Percentiles rank a stretch among this genome's conserved stretches.
Conservation (phyloP, 208 protist genomes). For the Kentomonas sorsogonicus region DNA sequence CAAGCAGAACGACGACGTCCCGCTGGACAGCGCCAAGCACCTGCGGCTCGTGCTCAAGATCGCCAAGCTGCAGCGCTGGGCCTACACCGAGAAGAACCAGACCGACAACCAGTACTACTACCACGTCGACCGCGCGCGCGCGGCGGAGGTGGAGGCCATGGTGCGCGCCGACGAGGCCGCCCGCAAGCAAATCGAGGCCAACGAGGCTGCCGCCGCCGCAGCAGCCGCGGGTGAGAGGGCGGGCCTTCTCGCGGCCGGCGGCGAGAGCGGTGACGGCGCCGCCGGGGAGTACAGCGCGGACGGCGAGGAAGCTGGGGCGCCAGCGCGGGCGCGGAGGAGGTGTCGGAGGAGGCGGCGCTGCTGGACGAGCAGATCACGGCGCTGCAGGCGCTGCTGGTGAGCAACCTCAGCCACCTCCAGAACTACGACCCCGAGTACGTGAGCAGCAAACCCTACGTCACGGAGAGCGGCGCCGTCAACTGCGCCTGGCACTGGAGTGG, state of each 20-base stretch:
- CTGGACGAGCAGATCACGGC: constrained; percentile 61
- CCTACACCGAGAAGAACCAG: constrained; percentile 90
- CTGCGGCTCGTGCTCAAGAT: constrained; percentile 83
- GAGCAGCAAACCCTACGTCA: constrained; percentile 57
- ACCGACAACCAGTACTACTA: constrained; percentile 87
- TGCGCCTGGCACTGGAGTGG: constrained; percentile 60
- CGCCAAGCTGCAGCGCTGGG: constrained; percentile 80
- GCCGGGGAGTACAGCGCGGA: constrained; percentile 9
- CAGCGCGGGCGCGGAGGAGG: constrained; percentile 16
- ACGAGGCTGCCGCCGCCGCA: too few species aligned
- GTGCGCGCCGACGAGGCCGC: constrained; percentile 53
- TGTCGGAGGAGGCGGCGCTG: constrained; percentile 14
- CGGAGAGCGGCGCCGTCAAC: constrained; percentile 63
- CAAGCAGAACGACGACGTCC: constrained; percentile 84
- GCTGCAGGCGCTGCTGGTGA: constrained; percentile 51
- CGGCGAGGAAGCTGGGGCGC: neutral
- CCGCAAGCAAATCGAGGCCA: constrained; percentile 44
- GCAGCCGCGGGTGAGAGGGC: too few species aligned
- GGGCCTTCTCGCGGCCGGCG: too few species aligned
- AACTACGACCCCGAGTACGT: constrained; percentile 62
- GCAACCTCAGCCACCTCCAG: constrained; percentile 59
- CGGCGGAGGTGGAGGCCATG: constrained; percentile 80
- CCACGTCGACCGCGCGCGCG: constrained; percentile 78
- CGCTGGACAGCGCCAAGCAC: constrained; percentile 83
- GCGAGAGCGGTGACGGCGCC: too few species aligned